Conservation (phyloP, 305 asterid species). For the Solanum hybrid region DNA sequence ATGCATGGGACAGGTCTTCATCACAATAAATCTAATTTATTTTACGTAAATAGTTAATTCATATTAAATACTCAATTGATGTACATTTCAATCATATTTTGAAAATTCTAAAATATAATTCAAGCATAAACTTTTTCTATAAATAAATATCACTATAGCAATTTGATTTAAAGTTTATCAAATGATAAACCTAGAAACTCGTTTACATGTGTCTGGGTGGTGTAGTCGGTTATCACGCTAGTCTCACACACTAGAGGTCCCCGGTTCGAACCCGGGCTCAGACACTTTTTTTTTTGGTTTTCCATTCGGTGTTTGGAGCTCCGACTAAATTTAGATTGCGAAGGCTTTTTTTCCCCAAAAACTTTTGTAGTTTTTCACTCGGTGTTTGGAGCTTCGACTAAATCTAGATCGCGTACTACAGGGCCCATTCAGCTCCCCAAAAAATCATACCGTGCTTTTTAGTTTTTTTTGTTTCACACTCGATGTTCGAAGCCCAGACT, state of each 20-base stretch:
- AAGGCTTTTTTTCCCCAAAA: too few relatives aligned
- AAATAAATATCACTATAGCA: not conserved
- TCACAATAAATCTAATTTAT: not conserved
- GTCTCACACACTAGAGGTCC: constrained; percentile 99
- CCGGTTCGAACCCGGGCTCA: constrained; percentile 99
- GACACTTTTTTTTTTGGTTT: constrained; percentile 26
- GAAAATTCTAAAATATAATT: not conserved
- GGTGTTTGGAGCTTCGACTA: too few relatives aligned
- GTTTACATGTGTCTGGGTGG: constrained; percentile 66
- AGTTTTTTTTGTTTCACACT: not conserved
- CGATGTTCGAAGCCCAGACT: fast-evolving
- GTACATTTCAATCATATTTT: not conserved
- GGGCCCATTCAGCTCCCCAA: fast-evolving
- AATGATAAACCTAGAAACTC: too few relatives aligned
- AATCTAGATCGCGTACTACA: too few relatives aligned
- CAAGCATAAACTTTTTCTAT: not conserved
- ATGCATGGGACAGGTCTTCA: not conserved
- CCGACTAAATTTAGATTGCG: too few relatives aligned
- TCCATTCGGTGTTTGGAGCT: too few relatives aligned
- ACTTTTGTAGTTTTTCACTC: too few relatives aligned
- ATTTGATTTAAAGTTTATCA: too few relatives aligned
- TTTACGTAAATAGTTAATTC: not conserved
- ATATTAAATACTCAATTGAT: not conserved
- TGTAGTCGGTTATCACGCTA: constrained; percentile 99
- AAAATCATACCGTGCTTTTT: not conserved